Percentiles rank a stretch among this genome's conserved stretches.
These are phyloP conservation scores for Cytospora leucostoma DNA, from an alignment of 2,329 filamentous ascomycete genomes.

Conservation along the genomic window DNA sequence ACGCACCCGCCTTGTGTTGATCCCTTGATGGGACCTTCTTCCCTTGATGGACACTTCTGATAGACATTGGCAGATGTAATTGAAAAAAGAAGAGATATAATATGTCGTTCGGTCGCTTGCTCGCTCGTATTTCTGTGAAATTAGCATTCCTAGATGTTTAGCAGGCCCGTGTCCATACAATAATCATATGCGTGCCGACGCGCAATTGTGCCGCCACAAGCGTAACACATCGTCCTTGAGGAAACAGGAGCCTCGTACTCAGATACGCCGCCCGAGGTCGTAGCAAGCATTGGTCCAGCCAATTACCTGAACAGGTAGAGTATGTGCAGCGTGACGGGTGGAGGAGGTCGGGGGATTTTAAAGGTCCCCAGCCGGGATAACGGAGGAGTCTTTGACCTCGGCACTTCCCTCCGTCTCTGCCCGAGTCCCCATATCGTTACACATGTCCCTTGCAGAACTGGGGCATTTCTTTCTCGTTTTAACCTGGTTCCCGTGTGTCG, in stretches of 20 bases:
- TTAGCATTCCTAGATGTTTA: not conserved
- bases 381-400: constrained; percentile 15
- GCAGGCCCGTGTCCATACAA: not conserved
- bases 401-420: constrained; percentile 18
- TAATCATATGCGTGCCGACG: not conserved
- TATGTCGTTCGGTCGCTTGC: not conserved
- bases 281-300: too few relatives aligned
- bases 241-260: not conserved
- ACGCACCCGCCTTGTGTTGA: constrained; percentile 6
- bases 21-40: not conserved
- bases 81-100: constrained; percentile 8
- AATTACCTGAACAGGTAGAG: not conserved
- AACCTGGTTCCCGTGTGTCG: not conserved
- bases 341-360: not conserved
- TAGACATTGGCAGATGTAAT: constrained; percentile 19
- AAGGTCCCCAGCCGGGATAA: not conserved
- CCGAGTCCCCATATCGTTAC: constrained; percentile 15
- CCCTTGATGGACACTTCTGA: constrained; percentile 11
- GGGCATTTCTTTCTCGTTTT: not conserved
- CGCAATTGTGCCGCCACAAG: not conserved
- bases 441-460: not conserved
- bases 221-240: not conserved
- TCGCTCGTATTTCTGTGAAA: not conserved
- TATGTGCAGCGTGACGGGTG: not conserved
- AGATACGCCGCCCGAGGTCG: not conserved